These are phyloP conservation scores for Penicillium olsonii DNA, from an alignment of 2,329 filamentous ascomycete species.

Conservation along the genomic window DNA sequence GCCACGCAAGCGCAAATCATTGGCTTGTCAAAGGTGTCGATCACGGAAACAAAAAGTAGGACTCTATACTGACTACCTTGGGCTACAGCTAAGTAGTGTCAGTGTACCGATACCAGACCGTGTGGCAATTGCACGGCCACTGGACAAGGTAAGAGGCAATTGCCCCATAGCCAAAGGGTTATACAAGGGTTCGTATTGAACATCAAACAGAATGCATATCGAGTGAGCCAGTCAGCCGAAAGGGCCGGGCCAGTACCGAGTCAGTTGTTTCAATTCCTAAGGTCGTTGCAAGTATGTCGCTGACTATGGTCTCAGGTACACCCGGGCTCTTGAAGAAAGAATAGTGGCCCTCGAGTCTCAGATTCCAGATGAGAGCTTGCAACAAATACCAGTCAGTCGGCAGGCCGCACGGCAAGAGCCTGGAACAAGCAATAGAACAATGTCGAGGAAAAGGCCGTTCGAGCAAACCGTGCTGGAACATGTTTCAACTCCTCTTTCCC, in stretches of 20 bases:
- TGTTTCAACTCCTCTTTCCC: background rate
- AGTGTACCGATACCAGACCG: slow-evolving; percentile 13
- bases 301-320: slow-evolving; percentile 8
- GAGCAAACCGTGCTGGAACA: background rate
- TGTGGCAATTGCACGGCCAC: slow-evolving; percentile 14
- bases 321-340: slow-evolving; percentile 11
- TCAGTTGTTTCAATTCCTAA: background rate
- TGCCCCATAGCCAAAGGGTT: background rate
- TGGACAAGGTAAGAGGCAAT: slow-evolving; percentile 1
- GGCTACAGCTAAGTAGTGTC: background rate
- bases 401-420: background rate
- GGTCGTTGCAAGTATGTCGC: background rate
- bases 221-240: slow-evolving; percentile 10
- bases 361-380: background rate
- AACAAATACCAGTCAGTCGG: background rate
- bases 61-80: background rate
- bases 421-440: background rate
- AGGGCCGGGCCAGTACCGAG: slow-evolving; percentile 6
- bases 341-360: slow-evolving; percentile 13
- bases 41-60: slow-evolving; percentile 15
- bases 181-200: background rate
- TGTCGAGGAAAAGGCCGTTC: background rate
- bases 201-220: slow-evolving; percentile 8
- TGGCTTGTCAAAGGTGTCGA: slow-evolving; percentile 15
- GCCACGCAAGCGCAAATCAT: background rate